Evolutionary conservation across 768 basidiomycete species (phyloP).

Genomic region (Termitomyces sp.): DNA sequence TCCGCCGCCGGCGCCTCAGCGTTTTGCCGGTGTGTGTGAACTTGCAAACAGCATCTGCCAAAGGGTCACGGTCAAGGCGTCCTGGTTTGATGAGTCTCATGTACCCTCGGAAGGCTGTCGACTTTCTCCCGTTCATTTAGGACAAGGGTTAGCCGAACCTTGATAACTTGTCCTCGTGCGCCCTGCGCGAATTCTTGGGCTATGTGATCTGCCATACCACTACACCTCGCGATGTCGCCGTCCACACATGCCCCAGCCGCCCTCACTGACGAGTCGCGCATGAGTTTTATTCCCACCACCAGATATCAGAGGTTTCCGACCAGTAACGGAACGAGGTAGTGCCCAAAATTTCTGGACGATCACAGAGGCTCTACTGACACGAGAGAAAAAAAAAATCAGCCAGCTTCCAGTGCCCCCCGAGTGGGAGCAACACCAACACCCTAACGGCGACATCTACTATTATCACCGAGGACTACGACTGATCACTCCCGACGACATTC

Average conservation of each 20-base stretch:
- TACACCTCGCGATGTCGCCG: slow-evolving; percentile 7
- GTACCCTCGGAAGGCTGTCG: slow-evolving; percentile 5
- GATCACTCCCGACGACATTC: slow-evolving; percentile 35
- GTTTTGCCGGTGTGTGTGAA: slow-evolving; percentile 10
- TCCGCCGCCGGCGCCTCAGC: slow-evolving; percentile 6
- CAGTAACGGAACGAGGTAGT: slow-evolving; percentile 10
- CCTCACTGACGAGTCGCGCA: slow-evolving; percentile 6
- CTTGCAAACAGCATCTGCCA: slow-evolving; percentile 4
- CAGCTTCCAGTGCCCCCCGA: slow-evolving; percentile 9
- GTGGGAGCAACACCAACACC: slow-evolving; percentile 34
- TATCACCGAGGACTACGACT: slow-evolving; percentile 28
- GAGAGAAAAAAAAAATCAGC: not conserved
- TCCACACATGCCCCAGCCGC: not conserved
- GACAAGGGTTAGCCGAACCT: slow-evolving; percentile 17
- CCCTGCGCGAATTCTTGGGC: slow-evolving; percentile 3
- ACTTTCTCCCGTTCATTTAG: slow-evolving; percentile 19
- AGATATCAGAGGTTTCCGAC: slow-evolving; percentile 14
- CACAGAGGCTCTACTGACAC: not conserved
- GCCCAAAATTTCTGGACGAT: not conserved
- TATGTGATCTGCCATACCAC: slow-evolving; percentile 7
- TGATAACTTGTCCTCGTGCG: slow-evolving; percentile 13
- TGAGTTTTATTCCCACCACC: slow-evolving; percentile 15
- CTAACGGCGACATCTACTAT: slow-evolving; percentile 43
- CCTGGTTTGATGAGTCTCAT: slow-evolving; percentile 12
- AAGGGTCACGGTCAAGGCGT: slow-evolving; percentile 2